Conservation (phyloP, 2,329 filamentous ascomycete genomes). For the Dothidotthia symphoricarpi region DNA sequence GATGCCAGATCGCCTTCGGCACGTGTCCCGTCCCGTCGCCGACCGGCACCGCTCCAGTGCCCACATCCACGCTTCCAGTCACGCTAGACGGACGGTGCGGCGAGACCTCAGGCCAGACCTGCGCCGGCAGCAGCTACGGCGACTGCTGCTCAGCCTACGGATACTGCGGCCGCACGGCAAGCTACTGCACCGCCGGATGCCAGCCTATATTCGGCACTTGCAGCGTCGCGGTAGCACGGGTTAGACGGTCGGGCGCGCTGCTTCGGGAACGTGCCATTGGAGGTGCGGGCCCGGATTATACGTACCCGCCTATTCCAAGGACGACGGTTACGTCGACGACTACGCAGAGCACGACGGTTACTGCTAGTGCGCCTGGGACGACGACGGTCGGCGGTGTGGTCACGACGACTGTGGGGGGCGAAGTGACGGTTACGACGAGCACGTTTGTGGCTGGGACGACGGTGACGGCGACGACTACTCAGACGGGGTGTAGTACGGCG, state of each 20-base stretch:
- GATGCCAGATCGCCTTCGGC: conserved; percentile 13
- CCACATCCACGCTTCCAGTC: conserved; percentile 8
- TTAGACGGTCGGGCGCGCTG: conserved; percentile 14
- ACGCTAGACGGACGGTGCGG: conserved; percentile 11
- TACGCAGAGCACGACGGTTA: conserved; percentile 4
- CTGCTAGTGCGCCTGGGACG: neutral
- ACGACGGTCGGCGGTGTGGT: too few species aligned
- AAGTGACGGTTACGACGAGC: conserved; percentile 4
- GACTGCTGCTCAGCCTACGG: conserved; percentile 8
- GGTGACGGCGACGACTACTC: conserved; percentile 4
- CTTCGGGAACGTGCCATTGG: conserved; percentile 5
- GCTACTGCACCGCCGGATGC: conserved; percentile 5
- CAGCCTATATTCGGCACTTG: conserved; percentile 38
- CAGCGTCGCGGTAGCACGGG: conserved; percentile 31
- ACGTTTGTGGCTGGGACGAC: neutral
- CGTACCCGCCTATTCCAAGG: conserved; percentile 13
- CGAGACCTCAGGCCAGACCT: conserved; percentile 6
- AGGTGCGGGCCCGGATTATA: conserved; percentile 16
- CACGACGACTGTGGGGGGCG: conserved; percentile 3
- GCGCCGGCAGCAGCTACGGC: conserved; percentile 6
- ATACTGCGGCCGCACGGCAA: neutral
- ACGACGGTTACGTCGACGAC: conserved; percentile 8
- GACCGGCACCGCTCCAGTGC: conserved; percentile 12
- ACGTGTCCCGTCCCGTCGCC: conserved; percentile 6
- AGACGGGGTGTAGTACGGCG: too few species aligned